A percentile compares a stretch with the other conserved stretches of the same genome.
phyloP scores from a whole-genome alignment of 257 asterid genomes.

The Solanum medicagineum region DNA sequence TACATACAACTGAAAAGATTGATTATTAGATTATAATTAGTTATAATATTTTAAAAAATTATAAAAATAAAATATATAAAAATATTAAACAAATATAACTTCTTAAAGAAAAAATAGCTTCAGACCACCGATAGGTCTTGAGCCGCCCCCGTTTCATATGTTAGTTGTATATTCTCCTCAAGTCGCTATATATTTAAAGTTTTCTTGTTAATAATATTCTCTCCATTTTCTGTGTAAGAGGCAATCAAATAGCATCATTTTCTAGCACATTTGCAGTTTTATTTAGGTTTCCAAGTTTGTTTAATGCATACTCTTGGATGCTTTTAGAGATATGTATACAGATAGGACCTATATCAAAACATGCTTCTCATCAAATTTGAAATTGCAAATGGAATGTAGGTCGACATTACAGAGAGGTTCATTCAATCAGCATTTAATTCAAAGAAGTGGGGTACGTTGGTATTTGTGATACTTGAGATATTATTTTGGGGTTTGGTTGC shows the following conservation, averaged over 20 bases:
- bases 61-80: too few species aligned
- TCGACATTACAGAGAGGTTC: not conserved
- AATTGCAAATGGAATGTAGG: not conserved
- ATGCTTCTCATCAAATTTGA: not conserved
- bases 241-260: not conserved
- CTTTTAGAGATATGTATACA: not conserved
- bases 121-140: too few species aligned
- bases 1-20: too few species aligned
- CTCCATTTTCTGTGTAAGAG: not conserved
- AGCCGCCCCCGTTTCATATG: too few species aligned
- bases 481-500: not conserved
- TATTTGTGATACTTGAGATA: conserved; percentile 3
- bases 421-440: not conserved
- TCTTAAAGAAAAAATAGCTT: too few species aligned
- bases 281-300: not conserved
- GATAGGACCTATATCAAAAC: not conserved
- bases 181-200: not conserved
- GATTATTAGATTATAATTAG: too few species aligned
- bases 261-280: not conserved
- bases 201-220: not conserved
- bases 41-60: too few species aligned
- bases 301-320: not conserved
- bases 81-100: too few species aligned
- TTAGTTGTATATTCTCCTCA: not conserved
- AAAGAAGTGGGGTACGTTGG: conserved; percentile 1